phyloP scores from a whole-genome alignment of 2,329 filamentous ascomycete species.

The Ceratocystis destructans region DNA sequence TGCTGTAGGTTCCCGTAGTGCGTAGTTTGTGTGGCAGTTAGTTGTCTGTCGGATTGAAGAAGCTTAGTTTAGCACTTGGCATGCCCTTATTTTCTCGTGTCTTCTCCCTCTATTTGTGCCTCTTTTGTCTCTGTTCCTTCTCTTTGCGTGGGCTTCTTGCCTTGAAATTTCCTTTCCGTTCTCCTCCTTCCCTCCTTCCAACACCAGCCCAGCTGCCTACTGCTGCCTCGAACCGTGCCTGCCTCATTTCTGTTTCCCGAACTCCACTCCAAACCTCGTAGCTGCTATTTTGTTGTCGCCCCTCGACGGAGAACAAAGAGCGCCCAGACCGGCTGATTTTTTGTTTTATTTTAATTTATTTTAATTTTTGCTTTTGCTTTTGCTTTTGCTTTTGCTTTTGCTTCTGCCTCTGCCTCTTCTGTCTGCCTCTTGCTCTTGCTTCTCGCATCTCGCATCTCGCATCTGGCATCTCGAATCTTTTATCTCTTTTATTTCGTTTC shows the following conservation, averaged over 20 bases:
- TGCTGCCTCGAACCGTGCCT: background rate
- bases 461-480: background rate
- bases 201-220: background rate
- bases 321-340: too few relatives aligned
- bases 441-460: background rate
- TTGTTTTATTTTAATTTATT: too few relatives aligned
- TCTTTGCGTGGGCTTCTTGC: background rate
- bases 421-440: background rate
- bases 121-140: too few relatives aligned
- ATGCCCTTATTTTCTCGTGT: too few relatives aligned
- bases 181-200: background rate
- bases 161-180: background rate
- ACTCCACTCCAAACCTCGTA: background rate
- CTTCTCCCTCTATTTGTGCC: too few relatives aligned
- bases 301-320: background rate
- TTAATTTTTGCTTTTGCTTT: background rate
- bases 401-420: background rate
- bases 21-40: background rate
- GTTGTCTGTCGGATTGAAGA: background rate
- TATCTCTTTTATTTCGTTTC: background rate
- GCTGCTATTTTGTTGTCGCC: background rate
- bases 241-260: background rate
- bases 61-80: background rate
- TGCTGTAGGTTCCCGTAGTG: background rate
- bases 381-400: background rate